phyloP scores from a whole-genome alignment of 1,139 yeast genomes.

The Saccharomyces pastorianus region DNA sequence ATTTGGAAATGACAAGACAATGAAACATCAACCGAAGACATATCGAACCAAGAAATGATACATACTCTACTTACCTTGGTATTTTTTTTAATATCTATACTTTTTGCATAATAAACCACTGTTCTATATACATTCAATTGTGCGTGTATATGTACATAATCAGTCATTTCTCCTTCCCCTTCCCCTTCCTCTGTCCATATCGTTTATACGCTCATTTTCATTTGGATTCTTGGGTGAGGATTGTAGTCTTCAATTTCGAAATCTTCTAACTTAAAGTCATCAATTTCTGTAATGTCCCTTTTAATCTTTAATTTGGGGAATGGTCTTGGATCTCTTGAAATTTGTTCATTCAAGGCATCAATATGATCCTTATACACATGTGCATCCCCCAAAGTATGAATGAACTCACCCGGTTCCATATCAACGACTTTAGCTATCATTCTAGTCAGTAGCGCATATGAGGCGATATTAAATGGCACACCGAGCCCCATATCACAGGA shows the following conservation, averaged over 20 bases:
- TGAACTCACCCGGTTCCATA: conserved; percentile 90
- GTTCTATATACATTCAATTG: not conserved
- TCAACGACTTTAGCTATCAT: conserved; percentile 94
- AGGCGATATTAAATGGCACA: conserved; percentile 97
- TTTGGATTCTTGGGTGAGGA: conserved; percentile 76
- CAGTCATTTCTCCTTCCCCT: not conserved
- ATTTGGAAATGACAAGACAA: conserved; percentile 15
- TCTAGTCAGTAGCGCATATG: conserved; percentile 81
- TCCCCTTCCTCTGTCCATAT: not conserved
- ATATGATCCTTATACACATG: conserved; percentile 90
- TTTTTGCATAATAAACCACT: conserved; percentile 25
- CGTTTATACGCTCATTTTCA: conserved; percentile 62
- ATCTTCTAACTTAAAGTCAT: conserved; percentile 83
- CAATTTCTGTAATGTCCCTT: conserved; percentile 62
- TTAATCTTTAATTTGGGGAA: conserved; percentile 75
- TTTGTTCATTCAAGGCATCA: conserved; percentile 78
- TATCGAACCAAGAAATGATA: conserved; percentile 14
- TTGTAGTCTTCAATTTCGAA: conserved; percentile 70
- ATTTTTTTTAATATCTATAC: conserved; percentile 24
- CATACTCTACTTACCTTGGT: conserved; percentile 11
- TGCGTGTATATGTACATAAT: not conserved
- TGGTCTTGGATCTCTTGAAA: conserved; percentile 59
- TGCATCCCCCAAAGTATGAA: conserved; percentile 94
- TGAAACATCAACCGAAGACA: conserved; percentile 20
- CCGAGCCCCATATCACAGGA: conserved; percentile 99